Evolutionary conservation across 768 basidiomycete genomes (phyloP), one percentile per base, ranked within the genome.

Genomic region (Candolleomyces aberdarensis): DNA sequence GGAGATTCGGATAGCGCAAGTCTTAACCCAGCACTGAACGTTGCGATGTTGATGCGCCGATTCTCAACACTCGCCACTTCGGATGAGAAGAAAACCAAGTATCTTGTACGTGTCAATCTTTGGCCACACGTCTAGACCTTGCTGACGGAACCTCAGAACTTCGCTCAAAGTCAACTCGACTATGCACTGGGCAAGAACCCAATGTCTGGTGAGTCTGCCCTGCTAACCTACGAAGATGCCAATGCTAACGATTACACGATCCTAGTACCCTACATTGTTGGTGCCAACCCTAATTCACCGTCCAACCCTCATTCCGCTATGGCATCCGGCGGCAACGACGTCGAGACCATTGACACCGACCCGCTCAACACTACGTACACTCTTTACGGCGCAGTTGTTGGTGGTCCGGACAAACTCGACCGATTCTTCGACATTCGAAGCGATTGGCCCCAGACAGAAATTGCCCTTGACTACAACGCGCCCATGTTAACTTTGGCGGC

Each of bases 371-470:
- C 91, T 70, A 84, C 88, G 0, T 85, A 94, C 70, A 80, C 91
- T 1, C 73, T 97, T 9, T 96, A 94, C 67, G 95, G 95, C 32
- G 94, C 88, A 22, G 84, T 95, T 29, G 83, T 96, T 14, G 96
- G 96, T 48, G 96, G 95, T 32, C 95, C 95, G 0, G 85, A 91
- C 67, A 78, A 77, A 60, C 77, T 82, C 26, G 95, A 92, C 69
- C 78, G 80, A 26, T 97, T 83, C 75, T 96, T 83, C 70, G 91
- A 97, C 68, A 87, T 94, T 62, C 85, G 96, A 43, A 87, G 83
- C 59, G 94, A 96, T 70, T 96, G 93, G 91, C 88, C 88, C 0
- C 82, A 96, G 74, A 90, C 87, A 17, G 95, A 97, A 82, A 79
- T 87, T 56, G 91, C 89, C n/a, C 74, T 94, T 44, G 95, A 97